These are phyloP conservation scores for Aspergillus spinulosporus DNA, from an alignment of 2,329 filamentous ascomycete genomes.

Conservation along the genomic window DNA sequence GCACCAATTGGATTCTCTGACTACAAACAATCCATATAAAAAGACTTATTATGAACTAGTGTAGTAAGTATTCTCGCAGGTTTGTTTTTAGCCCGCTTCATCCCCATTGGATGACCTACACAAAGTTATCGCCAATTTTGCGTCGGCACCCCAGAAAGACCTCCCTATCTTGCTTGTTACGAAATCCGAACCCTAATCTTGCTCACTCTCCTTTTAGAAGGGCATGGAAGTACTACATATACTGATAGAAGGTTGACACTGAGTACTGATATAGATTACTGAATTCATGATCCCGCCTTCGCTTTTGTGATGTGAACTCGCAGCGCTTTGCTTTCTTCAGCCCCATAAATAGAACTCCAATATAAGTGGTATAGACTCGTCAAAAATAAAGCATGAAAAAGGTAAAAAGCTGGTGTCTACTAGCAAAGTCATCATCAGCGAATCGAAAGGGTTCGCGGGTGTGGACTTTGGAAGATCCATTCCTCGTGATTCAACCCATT, in stretches of 20 bases:
- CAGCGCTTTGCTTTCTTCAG: constrained; percentile 12
- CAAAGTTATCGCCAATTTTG: too few species aligned
- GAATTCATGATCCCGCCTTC: constrained; percentile 10
- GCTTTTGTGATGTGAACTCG: constrained; percentile 10
- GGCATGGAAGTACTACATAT: constrained; percentile 21
- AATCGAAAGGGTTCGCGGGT: constrained; percentile 23
- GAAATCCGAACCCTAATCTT: too few species aligned
- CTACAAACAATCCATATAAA: too few species aligned
- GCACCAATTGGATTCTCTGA: too few species aligned
- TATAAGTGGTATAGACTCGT: constrained; percentile 30
- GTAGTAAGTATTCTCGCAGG: too few species aligned
- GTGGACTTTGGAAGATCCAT: constrained; percentile 7
- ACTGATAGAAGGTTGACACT: background rate
- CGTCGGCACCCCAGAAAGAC: too few species aligned
- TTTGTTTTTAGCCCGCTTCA: too few species aligned
- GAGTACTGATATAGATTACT: constrained; percentile 7
- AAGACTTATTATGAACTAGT: too few species aligned
- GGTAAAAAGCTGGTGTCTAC: constrained; percentile 33
- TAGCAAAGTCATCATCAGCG: constrained; percentile 32
- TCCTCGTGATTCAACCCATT: constrained; percentile 15
- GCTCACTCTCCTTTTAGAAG: background rate
- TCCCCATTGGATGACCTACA: too few species aligned
- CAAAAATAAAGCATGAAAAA: constrained; percentile 33
- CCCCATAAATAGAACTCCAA: constrained; percentile 21
- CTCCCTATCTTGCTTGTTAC: too few species aligned